Base-by-base conservation (phyloP, 2,329 filamentous ascomycete genomes). In the Cladosporium halotolerans region DNA sequence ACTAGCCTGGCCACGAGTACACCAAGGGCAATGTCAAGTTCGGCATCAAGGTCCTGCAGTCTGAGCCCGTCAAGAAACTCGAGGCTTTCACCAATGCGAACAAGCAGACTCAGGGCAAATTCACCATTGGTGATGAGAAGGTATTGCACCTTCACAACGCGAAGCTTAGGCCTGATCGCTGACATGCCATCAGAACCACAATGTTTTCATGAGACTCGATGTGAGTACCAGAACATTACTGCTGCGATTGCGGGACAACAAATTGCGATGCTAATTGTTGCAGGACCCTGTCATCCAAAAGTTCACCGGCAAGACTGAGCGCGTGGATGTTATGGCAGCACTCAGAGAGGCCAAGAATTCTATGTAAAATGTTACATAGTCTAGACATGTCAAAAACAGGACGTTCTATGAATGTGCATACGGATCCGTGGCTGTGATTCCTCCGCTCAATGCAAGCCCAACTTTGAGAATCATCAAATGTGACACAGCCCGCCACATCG, bases 101-200 rank as follows among this genome's bases (percentile, higher is more conserved):
- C 71, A 77, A 84, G 72, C 81, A 96, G 73, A 97, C 93, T 1
- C 91, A 96, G 70, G 93, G 93, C 44, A 88, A 90, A 66, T 97
- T 96, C 63, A 99, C 92, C 0, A 97, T 99, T 70, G 91, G 86
- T 0, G 90, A 99, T 66, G 93, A 99, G 73, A 97, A 97, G 85
- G 88, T 89, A 71, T 5, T 10, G 6, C 36, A 39, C 1, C n/a
- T 39, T 39, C 5, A n/a, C 8, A 6, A 11, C 2, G 6, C 11
- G 36, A 10, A 38, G 36, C n/a, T 2, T 23, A 23, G 36, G 11
- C 13, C 18, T 39, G 19, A 33, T 47, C 18, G 14, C 52, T 54
- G 40, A 54, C 39, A 39, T 13, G 1, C n/a, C 33, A 39, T 9
- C 58, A 92, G 88, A 75, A 88, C 73, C 90, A 97, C 70, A 99